phyloP scores from a whole-genome alignment of 2,329 filamentous ascomycete species.

The Venturia nashicola region DNA sequence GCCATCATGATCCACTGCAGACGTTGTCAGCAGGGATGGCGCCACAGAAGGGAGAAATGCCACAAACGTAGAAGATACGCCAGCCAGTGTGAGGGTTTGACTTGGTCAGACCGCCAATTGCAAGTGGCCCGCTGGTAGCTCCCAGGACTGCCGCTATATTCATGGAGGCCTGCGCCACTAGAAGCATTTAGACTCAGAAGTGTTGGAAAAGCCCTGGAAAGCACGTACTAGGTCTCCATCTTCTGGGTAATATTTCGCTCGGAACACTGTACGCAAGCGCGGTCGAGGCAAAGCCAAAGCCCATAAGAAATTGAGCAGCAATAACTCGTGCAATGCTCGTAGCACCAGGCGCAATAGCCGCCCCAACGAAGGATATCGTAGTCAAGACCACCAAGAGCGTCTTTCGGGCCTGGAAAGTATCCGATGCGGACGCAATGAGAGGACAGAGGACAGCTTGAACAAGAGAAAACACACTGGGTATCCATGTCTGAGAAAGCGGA shows the following conservation, averaged over 20 bases:
- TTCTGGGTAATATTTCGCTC: background rate
- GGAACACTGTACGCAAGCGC: background rate
- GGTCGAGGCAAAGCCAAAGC: background rate
- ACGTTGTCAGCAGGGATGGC: background rate
- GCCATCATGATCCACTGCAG: slow-evolving; percentile 3
- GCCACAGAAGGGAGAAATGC: background rate
- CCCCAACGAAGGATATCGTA: background rate
- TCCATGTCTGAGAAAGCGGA: background rate
- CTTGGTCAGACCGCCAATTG: background rate
- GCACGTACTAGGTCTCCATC: slow-evolving; percentile 1
- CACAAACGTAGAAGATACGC: background rate
- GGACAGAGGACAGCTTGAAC: background rate
- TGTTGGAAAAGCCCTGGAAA: background rate
- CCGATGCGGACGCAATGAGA: background rate
- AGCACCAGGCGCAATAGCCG: background rate
- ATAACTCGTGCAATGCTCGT: background rate
- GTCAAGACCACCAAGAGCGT: background rate
- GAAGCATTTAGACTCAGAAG: background rate
- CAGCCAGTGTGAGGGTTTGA: background rate
- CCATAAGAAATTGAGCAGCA: background rate
- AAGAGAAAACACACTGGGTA: background rate
- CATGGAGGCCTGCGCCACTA: slow-evolving; percentile 1
- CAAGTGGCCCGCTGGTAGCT: background rate
- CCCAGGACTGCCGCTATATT: background rate
- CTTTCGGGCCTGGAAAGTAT: slow-evolving; percentile 3